Evolutionary conservation across 148 eudicot species (phyloP), one percentile per base, ranked within the genome.

Genomic region (Silene latifolia): DNA sequence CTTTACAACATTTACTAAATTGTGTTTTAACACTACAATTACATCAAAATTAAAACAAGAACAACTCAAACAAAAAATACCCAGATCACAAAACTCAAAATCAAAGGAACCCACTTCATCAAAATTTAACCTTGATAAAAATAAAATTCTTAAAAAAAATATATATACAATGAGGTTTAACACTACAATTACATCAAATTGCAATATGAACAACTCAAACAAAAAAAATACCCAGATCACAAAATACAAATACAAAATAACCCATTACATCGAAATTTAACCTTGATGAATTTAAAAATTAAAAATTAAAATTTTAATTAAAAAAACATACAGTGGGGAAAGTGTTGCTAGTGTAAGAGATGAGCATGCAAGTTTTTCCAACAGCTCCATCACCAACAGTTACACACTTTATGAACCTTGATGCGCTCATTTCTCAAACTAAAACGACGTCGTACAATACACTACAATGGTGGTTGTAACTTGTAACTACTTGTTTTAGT

Each of bases 331-430:
- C 87, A 74, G 85, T 85, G 47, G 87, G 87, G 77, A 85, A 85
- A 80, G 85, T 85, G 83, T 85, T 85, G 77, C 87, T 85, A 35
- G 87, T 85, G 62, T 80, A 80, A 71, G 82, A 80, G 21, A 80
- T 80, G 7, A 80, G 82, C 82, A 80, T 80, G 77, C 82, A 80
- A 54, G 82, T 80, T 71, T 80, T 80, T 64, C 82, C 82, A 58
- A 80, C 82, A 42, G 82, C 82, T 27, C 82, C 82, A 59, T 80
- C 82, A 24, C 82, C 82, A 56, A 80, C 82, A n/a, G 82, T 80
- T 17, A 80, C 82, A 75, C 82, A 80, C 62, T 80, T 80, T 2
- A 80, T 80, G 27, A 80, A 80, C 74, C 87, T 82, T 3, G 87
- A 79, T 0, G 81, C 85, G 32, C 87, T 85, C 87, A 85, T 84